phyloP scores from a whole-genome alignment of 306 rosid species.

The Dicorynia guianensis region DNA sequence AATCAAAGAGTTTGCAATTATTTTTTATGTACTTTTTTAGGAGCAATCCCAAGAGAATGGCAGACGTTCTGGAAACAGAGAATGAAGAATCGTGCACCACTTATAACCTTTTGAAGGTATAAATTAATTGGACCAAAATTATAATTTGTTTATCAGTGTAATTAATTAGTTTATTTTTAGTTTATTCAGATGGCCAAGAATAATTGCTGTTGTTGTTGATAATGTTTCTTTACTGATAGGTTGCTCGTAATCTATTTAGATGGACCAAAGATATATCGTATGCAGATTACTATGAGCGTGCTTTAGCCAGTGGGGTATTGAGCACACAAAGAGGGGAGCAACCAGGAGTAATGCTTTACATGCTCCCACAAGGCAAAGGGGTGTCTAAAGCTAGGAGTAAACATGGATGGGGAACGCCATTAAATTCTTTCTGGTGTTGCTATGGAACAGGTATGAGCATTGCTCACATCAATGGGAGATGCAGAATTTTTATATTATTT shows the following conservation, averaged over 20 bases:
- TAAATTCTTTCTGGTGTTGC: slow-evolving; percentile 72
- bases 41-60: slow-evolving; percentile 66
- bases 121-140: too few relatives aligned
- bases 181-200: too few relatives aligned
- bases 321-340: too few relatives aligned
- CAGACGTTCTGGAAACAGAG: slow-evolving; percentile 52
- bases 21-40: slow-evolving; percentile 22
- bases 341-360: too few relatives aligned
- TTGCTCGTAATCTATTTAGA: slow-evolving; percentile 68
- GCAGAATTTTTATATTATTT: too few relatives aligned
- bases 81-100: slow-evolving; percentile 77
- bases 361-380: slow-evolving; percentile 65
- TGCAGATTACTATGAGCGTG: slow-evolving; percentile 74
- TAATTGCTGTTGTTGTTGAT: too few relatives aligned
- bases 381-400: slow-evolving; percentile 60
- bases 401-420: slow-evolving; percentile 72
- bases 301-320: too few relatives aligned
- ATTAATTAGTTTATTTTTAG: too few relatives aligned
- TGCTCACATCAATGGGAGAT: too few relatives aligned
- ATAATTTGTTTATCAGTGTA: too few relatives aligned
- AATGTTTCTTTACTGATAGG: slow-evolving; percentile 56
- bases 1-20: too few relatives aligned
- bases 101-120: slow-evolving; percentile 77
- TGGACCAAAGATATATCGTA: slow-evolving; percentile 72
- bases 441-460: slow-evolving; percentile 87